Conservation (phyloP, 441 rosid species). For the Flueggea neowawraea region DNA sequence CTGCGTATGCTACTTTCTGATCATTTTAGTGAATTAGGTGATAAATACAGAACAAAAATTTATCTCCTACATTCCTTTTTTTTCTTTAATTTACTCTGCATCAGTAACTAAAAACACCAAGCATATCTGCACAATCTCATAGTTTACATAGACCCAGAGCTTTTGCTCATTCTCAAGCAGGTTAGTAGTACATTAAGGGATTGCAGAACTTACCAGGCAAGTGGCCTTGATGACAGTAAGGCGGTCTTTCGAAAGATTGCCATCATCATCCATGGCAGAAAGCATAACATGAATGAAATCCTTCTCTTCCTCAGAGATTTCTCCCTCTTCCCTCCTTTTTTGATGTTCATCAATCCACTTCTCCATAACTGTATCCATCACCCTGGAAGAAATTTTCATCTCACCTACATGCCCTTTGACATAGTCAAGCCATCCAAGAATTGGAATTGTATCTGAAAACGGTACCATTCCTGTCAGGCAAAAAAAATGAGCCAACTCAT, state of each 20-base stretch:
- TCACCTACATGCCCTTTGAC: slow-evolving; percentile 17
- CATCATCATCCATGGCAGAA: slow-evolving; percentile 22
- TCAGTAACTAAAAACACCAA: no score
- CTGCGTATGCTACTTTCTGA: no score
- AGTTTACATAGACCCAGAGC: no score
- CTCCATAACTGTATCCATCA: slow-evolving; percentile 26
- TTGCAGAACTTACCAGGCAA: slow-evolving; percentile 27
- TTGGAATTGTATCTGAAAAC: slow-evolving; percentile 30
- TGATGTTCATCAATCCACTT: slow-evolving; percentile 30
- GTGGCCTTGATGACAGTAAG: slow-evolving; percentile 29
- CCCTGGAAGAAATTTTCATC: slow-evolving; percentile 31
- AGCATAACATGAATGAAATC: slow-evolving; percentile 37
- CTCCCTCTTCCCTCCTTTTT: slow-evolving; percentile 9
- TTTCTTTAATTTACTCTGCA: no score
- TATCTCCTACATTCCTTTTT: no score
- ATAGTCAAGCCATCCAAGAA: slow-evolving; percentile 36
- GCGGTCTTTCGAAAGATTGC: slow-evolving; percentile 16
- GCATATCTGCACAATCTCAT: no score
- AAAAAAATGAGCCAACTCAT: slow-evolving; percentile 21
- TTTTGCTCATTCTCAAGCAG: no score
- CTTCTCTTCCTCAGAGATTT: slow-evolving; percentile 14
- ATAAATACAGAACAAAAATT: no score
- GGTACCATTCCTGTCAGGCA: slow-evolving; percentile 17
- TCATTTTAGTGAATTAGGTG: no score
- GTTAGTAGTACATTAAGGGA: neutral